These are phyloP conservation scores for Trichosporon inkin DNA, from an alignment of 1,284 basidiomycete species.

Conservation along the genomic window DNA sequence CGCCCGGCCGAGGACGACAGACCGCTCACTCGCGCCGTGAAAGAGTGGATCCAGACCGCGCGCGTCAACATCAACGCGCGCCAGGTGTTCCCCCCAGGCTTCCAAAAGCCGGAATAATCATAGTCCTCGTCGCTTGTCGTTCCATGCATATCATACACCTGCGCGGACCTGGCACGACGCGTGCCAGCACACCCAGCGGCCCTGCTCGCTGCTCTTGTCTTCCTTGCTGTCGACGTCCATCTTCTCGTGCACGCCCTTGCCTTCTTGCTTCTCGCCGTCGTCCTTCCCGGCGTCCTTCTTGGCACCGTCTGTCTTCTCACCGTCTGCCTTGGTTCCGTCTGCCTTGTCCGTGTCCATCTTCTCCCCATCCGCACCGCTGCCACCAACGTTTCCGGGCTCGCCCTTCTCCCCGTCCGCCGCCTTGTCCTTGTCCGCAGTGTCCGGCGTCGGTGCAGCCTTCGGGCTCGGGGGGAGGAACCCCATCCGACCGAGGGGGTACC, in stretches of 20 bases:
- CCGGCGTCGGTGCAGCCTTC: background rate
- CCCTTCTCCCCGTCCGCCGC: slow-evolving; percentile 1
- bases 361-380: slow-evolving; percentile 38
- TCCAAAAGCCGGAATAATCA: background rate
- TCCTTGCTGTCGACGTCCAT: background rate
- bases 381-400: background rate
- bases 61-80: slow-evolving; percentile 82
- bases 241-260: background rate
- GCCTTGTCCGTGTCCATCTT: background rate
- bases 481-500: slow-evolving; percentile 13
- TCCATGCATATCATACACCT: slow-evolving; percentile 6
- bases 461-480: slow-evolving; percentile 11
- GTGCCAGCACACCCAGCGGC: slow-evolving; percentile 21
- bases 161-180: slow-evolving; percentile 7
- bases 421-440: background rate
- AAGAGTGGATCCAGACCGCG: slow-evolving; percentile 52
- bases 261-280: slow-evolving; percentile 37
- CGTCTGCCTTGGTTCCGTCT: background rate
- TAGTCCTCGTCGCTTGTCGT: background rate
- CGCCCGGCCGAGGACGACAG: slow-evolving; percentile 32
- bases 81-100: slow-evolving; percentile 58
- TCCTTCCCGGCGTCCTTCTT: slow-evolving; percentile 5
- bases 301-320: background rate
- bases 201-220: slow-evolving; percentile 9
- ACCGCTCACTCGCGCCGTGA: slow-evolving; percentile 54